phyloP scores from a whole-genome alignment of 2,329 filamentous ascomycete species.

The Phialophora chinensis region DNA sequence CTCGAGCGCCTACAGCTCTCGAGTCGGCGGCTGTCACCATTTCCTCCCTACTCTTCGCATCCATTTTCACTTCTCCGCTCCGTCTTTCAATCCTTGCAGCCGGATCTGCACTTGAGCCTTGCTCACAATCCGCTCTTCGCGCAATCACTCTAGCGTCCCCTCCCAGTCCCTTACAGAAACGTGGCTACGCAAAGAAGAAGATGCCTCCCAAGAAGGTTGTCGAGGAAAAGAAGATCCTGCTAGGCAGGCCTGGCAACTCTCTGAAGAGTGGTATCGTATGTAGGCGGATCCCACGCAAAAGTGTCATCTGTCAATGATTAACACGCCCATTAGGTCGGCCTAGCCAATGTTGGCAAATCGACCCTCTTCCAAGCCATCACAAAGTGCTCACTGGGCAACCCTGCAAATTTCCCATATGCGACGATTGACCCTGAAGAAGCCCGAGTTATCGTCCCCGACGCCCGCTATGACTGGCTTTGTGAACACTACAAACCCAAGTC shows the following conservation, averaged over 20 bases:
- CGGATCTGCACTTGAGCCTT: conserved; percentile 66
- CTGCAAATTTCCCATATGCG: conserved; percentile 98
- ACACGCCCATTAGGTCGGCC: conserved; percentile 72
- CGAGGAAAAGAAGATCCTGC: conserved; percentile 92
- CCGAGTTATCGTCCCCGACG: conserved; percentile 94
- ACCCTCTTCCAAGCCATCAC: conserved; percentile 99
- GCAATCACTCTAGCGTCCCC: conserved; percentile 21
- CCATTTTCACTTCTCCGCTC: conserved; percentile 62
- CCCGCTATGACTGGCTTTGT: conserved; percentile 92
- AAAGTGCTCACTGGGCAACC: conserved; percentile 95
- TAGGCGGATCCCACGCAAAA: conserved; percentile 55
- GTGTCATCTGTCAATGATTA: conserved; percentile 14
- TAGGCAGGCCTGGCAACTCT: conserved; percentile 96
- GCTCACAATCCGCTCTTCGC: conserved; percentile 35
- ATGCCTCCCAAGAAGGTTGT: conserved; percentile 96
- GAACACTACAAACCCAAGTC: conserved; percentile 99
- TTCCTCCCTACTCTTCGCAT: conserved; percentile 18
- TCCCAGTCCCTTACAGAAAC: conserved; percentile 36
- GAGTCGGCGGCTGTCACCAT: conserved; percentile 7
- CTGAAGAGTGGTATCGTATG: conserved; percentile 98
- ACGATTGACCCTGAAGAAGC: conserved; percentile 99
- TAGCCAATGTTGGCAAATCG: conserved; percentile 99
- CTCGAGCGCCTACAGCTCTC: conserved; percentile 9
- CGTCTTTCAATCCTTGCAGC: conserved; percentile 65
- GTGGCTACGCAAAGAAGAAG: conserved; percentile 68